A percentile compares a stretch with the other conserved stretches of the same genome.
phyloP scores from a whole-genome alignment of 306 rosid genomes.

The Prinsepia uniflora region DNA sequence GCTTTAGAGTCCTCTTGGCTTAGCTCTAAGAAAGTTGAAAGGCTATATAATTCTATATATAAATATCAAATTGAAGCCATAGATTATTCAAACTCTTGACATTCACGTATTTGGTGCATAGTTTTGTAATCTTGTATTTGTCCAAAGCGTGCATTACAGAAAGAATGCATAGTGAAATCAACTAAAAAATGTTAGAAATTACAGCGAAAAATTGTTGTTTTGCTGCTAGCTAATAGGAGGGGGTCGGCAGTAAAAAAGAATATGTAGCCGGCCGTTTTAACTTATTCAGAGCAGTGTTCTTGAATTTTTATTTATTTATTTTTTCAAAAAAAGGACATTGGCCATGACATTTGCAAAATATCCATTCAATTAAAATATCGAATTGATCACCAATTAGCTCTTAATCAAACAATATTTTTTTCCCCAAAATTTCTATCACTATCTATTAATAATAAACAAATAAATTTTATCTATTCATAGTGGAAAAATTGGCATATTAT shows the following conservation, averaged over 20 bases:
- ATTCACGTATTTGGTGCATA: neutral
- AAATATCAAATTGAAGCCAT: neutral
- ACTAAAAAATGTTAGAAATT: constrained; percentile 1
- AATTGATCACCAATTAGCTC: too few species aligned
- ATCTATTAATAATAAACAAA: too few species aligned
- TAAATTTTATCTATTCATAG: too few species aligned
- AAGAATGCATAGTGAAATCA: neutral
- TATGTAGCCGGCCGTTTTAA: constrained; percentile 27
- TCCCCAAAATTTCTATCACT: too few species aligned
- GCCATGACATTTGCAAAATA: too few species aligned
- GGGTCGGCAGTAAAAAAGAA: too few species aligned
- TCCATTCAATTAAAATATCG: too few species aligned
- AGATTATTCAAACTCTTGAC: too few species aligned
- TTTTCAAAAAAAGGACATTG: neutral
- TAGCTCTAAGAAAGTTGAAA: neutral
- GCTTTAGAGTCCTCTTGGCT: neutral
- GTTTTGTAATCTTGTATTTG: neutral
- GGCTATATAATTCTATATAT: neutral
- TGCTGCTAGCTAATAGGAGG: too few species aligned
- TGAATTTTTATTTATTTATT: neutral
- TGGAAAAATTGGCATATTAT: too few species aligned
- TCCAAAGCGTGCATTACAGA: neutral
- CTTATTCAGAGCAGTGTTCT: constrained; percentile 5
- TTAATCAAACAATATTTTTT: too few species aligned
- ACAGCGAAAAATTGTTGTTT: too few species aligned